These are phyloP conservation scores for Elsinoe australis DNA, from an alignment of 2,329 filamentous ascomycete species.

Conservation along the genomic window DNA sequence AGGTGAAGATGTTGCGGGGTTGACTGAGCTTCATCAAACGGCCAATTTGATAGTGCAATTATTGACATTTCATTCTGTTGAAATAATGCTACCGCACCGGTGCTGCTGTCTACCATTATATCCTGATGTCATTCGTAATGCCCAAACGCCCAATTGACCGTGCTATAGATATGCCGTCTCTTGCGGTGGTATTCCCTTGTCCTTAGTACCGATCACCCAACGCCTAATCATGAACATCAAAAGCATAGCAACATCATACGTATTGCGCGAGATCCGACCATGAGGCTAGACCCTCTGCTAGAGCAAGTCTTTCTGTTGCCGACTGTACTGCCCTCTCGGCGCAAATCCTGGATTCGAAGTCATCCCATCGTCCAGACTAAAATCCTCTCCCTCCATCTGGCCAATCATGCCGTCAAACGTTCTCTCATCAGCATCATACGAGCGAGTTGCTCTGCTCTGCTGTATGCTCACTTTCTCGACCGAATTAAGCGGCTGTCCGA, in stretches of 20 bases:
- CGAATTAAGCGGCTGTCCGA: slow-evolving; percentile 26
- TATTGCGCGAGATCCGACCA: no score
- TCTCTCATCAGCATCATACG: slow-evolving; percentile 16
- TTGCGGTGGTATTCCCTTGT: no score
- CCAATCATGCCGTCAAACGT: slow-evolving; percentile 20
- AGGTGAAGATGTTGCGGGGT: neutral
- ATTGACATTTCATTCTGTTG: neutral
- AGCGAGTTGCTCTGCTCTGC: neutral
- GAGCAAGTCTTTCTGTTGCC: no score
- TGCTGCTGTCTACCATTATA: slow-evolving; percentile 8
- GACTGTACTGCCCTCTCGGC: no score
- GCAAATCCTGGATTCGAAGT: no score
- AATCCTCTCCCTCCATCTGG: slow-evolving; percentile 19
- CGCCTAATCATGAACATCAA: slow-evolving; percentile 3
- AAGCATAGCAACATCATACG: no score
- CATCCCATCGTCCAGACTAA: slow-evolving; percentile 13
- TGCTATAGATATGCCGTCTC: neutral
- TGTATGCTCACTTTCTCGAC: slow-evolving; percentile 25
- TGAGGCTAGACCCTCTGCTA: no score
- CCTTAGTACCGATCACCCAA: no score
- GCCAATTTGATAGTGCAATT: neutral
- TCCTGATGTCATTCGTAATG: neutral
- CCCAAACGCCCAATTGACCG: neutral
- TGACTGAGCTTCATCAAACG: neutral
- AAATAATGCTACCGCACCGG: neutral